Percentiles rank a stretch among this genome's conserved stretches.
These are phyloP conservation scores for Halophytophthora batemanensis DNA, from an alignment of 352 stramenopile species.

Conservation along the genomic window DNA sequence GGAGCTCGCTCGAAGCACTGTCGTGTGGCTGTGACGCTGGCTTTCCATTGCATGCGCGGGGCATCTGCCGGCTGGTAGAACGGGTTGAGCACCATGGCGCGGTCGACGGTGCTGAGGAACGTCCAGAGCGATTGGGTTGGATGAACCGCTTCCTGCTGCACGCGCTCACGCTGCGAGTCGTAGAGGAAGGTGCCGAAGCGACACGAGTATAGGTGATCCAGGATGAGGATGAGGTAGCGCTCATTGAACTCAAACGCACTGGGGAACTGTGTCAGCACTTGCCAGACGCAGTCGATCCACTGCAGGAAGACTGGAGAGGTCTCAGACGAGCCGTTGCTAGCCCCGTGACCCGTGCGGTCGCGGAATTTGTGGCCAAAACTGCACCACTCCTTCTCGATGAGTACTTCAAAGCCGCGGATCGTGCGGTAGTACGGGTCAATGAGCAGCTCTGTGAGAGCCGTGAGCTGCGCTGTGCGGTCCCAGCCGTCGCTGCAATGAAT, in stretches of 20 bases:
- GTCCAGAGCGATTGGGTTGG: slow-evolving; percentile 79
- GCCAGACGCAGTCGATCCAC: slow-evolving; percentile 88
- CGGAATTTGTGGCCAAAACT: slow-evolving; percentile 89
- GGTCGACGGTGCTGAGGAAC: slow-evolving; percentile 64
- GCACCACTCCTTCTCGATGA: slow-evolving; percentile 91
- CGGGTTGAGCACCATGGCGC: slow-evolving; percentile 59
- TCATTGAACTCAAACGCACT: slow-evolving; percentile 87
- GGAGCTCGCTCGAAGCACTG: slow-evolving; percentile 46
- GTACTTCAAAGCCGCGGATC: slow-evolving; percentile 74
- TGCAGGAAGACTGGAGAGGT: slow-evolving; percentile 97
- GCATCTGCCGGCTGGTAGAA: slow-evolving; percentile 60
- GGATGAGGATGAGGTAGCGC: slow-evolving; percentile 73
- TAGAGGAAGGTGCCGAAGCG: slow-evolving; percentile 95
- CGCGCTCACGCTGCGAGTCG: slow-evolving; percentile 86
- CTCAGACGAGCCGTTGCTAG: slow-evolving; percentile 68
- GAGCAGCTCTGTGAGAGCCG: slow-evolving; percentile 77
- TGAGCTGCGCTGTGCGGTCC: slow-evolving; percentile 93
- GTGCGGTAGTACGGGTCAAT: slow-evolving; percentile 91
- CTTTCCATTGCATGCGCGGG: slow-evolving; percentile 46
- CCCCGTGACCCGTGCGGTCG: slow-evolving; percentile 63
- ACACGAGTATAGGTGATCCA: slow-evolving; percentile 82
- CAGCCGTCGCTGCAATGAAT: slow-evolving; percentile 99
- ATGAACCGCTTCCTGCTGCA: slow-evolving; percentile 42
- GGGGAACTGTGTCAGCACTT: slow-evolving; percentile 72
- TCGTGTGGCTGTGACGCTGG: slow-evolving; percentile 49